These are phyloP conservation scores for Dimocarpus longan DNA, from an alignment of 345 rosid genomes.

Conservation along the genomic window DNA sequence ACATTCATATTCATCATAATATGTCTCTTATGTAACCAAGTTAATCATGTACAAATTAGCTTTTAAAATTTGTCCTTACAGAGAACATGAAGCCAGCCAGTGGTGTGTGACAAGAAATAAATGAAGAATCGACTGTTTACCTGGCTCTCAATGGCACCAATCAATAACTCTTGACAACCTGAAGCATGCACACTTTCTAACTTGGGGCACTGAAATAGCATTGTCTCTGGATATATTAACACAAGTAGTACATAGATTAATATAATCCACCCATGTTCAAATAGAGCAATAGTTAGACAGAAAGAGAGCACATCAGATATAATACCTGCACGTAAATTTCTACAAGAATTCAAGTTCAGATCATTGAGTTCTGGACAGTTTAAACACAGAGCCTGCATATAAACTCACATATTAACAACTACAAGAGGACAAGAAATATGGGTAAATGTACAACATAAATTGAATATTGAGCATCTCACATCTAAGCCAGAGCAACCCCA, in stretches of 20 bases:
- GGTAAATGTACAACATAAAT: neutral
- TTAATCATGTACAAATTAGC: neutral
- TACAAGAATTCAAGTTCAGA: constrained; percentile 80
- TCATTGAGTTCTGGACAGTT: constrained; percentile 90
- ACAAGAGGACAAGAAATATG: neutral
- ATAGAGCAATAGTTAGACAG: neutral
- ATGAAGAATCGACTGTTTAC: constrained; percentile 37
- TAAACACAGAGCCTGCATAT: constrained; percentile 80
- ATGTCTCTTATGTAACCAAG: neutral
- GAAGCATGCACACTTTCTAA: constrained; percentile 77
- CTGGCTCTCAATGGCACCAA: constrained; percentile 73
- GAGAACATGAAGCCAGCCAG: neutral
- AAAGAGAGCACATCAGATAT: neutral
- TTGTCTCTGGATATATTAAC: constrained; percentile 46
- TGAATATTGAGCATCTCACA: constrained; percentile 48
- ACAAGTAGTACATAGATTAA: neutral
- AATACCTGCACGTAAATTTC: constrained; percentile 74
- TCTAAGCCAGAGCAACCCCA: constrained; percentile 99
- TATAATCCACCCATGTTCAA: constrained; percentile 2
- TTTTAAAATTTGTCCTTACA: neutral
- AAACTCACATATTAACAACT: constrained; percentile 34
- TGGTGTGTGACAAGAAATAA: neutral
- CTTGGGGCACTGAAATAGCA: constrained; percentile 89
- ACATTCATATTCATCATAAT: neutral
- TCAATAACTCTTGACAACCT: constrained; percentile 68